phyloP scores from a whole-genome alignment of 176 grass and related monocot genomes.

The Avena insularis region DNA sequence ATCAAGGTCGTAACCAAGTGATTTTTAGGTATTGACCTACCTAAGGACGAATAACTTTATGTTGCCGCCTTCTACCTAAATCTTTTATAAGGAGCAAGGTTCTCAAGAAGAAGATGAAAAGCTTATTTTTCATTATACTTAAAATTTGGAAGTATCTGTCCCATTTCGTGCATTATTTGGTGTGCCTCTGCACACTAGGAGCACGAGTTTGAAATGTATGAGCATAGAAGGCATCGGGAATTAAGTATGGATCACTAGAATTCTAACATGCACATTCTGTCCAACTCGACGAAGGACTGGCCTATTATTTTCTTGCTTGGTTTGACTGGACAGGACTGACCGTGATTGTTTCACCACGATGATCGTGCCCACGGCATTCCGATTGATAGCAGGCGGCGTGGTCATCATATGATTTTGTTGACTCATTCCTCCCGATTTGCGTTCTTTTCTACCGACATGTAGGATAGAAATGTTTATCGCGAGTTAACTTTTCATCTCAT shows the following conservation, averaged over 20 bases:
- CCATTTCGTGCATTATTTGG: not conserved
- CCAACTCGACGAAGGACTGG: too few species aligned
- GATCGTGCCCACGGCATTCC: too few species aligned
- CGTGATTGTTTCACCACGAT: too few species aligned
- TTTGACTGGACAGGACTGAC: too few species aligned
- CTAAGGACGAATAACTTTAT: not conserved
- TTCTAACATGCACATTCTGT: not conserved
- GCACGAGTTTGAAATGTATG: not conserved
- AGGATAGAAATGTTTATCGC: too few species aligned
- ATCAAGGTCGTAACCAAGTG: not conserved
- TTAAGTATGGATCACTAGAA: not conserved
- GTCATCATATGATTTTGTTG: too few species aligned
- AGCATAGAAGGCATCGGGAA: not conserved
- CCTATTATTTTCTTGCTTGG: too few species aligned
- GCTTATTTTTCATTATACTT: not conserved
- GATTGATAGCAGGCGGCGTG: too few species aligned
- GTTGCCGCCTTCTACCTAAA: not conserved
- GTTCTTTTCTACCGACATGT: too few species aligned
- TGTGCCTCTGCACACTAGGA: not conserved
- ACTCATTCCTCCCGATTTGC: too few species aligned
- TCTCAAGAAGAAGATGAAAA: not conserved
- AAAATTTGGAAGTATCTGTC: not conserved
- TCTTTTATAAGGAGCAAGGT: not conserved
- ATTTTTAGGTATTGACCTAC: not conserved
- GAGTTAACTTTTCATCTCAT: too few species aligned